Evolutionary conservation across 805 yeast species (phyloP).

Genomic region (Ogataea glucozyma): DNA sequence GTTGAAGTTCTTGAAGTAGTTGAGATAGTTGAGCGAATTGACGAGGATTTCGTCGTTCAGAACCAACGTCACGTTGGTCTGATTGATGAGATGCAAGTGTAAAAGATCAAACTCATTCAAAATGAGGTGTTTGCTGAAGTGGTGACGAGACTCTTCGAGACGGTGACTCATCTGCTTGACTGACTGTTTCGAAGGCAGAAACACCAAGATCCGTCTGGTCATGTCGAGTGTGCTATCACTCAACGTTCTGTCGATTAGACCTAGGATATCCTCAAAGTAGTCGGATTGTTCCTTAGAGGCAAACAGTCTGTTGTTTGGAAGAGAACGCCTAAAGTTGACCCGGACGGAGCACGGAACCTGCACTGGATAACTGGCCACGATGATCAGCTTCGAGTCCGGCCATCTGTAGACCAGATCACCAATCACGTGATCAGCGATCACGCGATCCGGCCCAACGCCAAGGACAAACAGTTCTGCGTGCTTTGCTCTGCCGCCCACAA

Average conservation of each 20-base stretch:
- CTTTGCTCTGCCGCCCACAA: not conserved
- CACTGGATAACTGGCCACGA: slow-evolving; percentile 12
- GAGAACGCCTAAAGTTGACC: slow-evolving; percentile 6
- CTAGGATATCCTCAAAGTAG: slow-evolving; percentile 3
- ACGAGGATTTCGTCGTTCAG: slow-evolving; percentile 13
- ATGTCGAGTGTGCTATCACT: not conserved
- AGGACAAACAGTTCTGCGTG: slow-evolving; percentile 1
- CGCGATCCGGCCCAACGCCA: slow-evolving; percentile 3
- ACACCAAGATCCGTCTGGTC: slow-evolving; percentile 8
- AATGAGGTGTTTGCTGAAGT: slow-evolving; percentile 7
- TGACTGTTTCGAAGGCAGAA: slow-evolving; percentile 14
- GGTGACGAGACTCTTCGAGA: slow-evolving; percentile 6
- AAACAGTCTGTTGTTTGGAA: slow-evolving; percentile 8
- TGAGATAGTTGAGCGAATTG: slow-evolving; percentile 10
- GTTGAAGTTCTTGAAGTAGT: slow-evolving; percentile 9
- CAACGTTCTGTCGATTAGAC: slow-evolving; percentile 1
- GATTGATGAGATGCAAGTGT: slow-evolving; percentile 14
- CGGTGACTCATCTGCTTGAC: slow-evolving; percentile 10
- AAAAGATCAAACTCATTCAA: slow-evolving; percentile 11
- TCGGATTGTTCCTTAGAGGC: slow-evolving; percentile 5
- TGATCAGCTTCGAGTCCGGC: slow-evolving; percentile 7
- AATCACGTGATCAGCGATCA: slow-evolving; percentile 8
- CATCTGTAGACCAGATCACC: not conserved
- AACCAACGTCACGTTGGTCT: slow-evolving; percentile 12
- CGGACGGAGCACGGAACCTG: not conserved